Evolutionary conservation across 2,329 filamentous ascomycete species (phyloP).

Genomic region (Chaetothyriales sp.): DNA sequence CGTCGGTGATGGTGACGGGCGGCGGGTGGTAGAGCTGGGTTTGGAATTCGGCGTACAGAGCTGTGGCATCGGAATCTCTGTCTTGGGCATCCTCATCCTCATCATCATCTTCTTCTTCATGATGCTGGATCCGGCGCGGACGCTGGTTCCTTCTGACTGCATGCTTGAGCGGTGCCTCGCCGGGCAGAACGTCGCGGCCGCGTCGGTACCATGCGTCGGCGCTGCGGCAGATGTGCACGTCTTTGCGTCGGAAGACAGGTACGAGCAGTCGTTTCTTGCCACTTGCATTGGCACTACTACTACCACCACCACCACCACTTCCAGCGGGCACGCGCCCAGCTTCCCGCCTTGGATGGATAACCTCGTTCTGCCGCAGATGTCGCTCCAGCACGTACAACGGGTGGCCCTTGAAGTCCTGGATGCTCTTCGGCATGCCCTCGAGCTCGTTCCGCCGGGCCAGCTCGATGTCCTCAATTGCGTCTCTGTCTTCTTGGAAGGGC

Average conservation of each 20-base stretch:
- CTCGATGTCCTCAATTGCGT: constrained; percentile 71
- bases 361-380: constrained; percentile 70
- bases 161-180: constrained; percentile 71
- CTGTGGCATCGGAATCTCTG: constrained; percentile 40
- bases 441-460: constrained; percentile 53
- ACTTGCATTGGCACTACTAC: constrained; percentile 17
- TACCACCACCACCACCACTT: background rate
- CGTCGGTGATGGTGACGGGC: constrained; percentile 59
- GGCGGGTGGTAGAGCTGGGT: constrained; percentile 61
- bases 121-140: constrained; percentile 9
- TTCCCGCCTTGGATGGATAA: constrained; percentile 55
- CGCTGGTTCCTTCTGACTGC: constrained; percentile 36
- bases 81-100: constrained; percentile 28
- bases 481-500: constrained; percentile 44
- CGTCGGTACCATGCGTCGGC: constrained; percentile 83
- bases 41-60: constrained; percentile 44
- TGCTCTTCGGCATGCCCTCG: constrained; percentile 74
- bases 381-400: constrained; percentile 71
- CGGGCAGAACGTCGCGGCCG: constrained; percentile 61
- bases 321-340: constrained; percentile 66
- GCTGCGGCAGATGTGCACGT: constrained; percentile 64
- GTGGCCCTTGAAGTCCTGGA: constrained; percentile 77
- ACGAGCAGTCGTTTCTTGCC: constrained; percentile 45
- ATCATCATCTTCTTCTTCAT: constrained; percentile 20
- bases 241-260: constrained; percentile 63